Evolutionary conservation across 2,329 filamentous ascomycete species (phyloP).

Genomic region (Podosphaera fusca): DNA sequence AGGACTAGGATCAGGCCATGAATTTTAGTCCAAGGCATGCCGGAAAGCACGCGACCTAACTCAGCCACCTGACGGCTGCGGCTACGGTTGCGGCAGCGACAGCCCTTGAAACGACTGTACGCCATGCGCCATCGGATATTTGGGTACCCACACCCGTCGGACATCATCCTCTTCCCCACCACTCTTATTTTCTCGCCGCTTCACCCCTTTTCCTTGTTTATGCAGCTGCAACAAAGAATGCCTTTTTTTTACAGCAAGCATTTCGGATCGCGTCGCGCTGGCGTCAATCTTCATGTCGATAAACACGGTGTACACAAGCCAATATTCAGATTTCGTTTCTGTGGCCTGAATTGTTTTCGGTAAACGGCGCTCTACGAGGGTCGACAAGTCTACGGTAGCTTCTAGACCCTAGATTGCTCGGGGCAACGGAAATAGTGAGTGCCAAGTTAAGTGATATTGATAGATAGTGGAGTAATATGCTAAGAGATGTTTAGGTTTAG

Average conservation of each 20-base stretch:
- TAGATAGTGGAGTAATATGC: not conserved
- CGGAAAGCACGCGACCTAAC: too few species aligned
- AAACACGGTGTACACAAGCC: constrained; percentile 26
- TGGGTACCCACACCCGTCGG: too few species aligned
- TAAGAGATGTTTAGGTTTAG: not conserved
- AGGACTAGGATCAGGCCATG: too few species aligned
- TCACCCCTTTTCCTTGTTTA: too few species aligned
- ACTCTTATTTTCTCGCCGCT: too few species aligned
- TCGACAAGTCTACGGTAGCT: not conserved
- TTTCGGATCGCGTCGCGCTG: constrained; percentile 18
- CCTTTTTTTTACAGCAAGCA: constrained; percentile 18
- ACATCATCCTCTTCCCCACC: too few species aligned
- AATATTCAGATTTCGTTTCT: constrained; percentile 26
- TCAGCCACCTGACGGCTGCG: too few species aligned
- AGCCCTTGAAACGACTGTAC: too few species aligned
- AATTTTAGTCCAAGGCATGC: too few species aligned
- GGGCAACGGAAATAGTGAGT: not conserved
- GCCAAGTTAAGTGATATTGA: not conserved
- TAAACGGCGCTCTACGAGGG: constrained; percentile 3
- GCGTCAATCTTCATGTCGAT: constrained; percentile 27
- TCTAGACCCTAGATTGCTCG: not conserved
- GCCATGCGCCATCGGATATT: too few species aligned
- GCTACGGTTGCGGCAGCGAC: too few species aligned
- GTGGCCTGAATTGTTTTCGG: constrained; percentile 26
- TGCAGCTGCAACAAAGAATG: constrained; percentile 8